These are phyloP conservation scores for Coffea humblotiana DNA, from an alignment of 305 asterid species.

Conservation along the genomic window DNA sequence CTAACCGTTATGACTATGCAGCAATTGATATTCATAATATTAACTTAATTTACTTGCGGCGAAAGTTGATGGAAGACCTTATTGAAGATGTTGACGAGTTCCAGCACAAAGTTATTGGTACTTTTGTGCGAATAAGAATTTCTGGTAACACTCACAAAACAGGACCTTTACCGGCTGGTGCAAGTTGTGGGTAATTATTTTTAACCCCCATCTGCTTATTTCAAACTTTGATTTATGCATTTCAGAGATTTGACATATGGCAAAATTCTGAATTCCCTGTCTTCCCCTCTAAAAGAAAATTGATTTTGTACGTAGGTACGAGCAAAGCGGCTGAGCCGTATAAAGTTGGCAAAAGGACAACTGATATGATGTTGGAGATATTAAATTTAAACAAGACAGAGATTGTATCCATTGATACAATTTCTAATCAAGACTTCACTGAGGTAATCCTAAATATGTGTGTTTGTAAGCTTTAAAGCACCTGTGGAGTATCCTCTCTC, in stretches of 20 bases:
- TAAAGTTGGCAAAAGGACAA: constrained; percentile 86
- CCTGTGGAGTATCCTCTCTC: neutral
- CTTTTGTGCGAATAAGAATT: constrained; percentile 94
- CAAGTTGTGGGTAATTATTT: constrained; percentile 81
- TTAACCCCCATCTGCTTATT: constrained; percentile 18
- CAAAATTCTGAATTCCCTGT: neutral
- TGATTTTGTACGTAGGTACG: constrained; percentile 62
- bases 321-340: constrained; percentile 81
- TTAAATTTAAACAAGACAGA: constrained; percentile 94
- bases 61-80: constrained; percentile 97
- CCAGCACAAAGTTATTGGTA: constrained; percentile 75
- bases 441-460: constrained; percentile 58
- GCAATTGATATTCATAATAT: constrained; percentile 95
- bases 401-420: constrained; percentile 74
- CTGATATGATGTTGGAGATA: constrained; percentile 80
- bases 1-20: constrained; percentile 95
- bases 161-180: constrained; percentile 94
- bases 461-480: neutral
- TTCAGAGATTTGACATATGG: constrained; percentile 11
- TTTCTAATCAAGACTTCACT: constrained; percentile 95
- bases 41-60: constrained; percentile 75
- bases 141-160: constrained; percentile 87
- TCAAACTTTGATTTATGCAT: constrained; percentile 20
- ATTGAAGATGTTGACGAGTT: constrained; percentile 84
- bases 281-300: constrained; percentile 10